Conservation (phyloP, 345 rosid species). For the Nasturtium officinale region DNA sequence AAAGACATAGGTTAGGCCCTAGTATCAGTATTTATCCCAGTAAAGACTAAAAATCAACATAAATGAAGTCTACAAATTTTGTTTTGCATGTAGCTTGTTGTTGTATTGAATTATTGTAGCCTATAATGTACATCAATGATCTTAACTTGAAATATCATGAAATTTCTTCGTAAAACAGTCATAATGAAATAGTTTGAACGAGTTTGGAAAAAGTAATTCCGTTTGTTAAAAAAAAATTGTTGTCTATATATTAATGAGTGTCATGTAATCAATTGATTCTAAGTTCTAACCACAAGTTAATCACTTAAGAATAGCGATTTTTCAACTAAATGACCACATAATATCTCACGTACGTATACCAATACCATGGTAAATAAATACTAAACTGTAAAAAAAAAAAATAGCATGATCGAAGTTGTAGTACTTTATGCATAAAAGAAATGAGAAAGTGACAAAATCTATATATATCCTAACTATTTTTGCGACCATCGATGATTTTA, state of each 20-base stretch:
- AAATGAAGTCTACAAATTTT: background rate
- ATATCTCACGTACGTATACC: background rate
- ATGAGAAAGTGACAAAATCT: background rate
- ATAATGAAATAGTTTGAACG: background rate
- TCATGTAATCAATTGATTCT: too few relatives aligned
- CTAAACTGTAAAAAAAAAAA: too few relatives aligned
- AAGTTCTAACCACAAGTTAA: constrained; percentile 37
- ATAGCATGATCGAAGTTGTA: background rate
- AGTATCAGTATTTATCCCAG: background rate
- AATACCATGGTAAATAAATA: background rate
- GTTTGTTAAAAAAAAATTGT: background rate
- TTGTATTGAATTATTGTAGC: background rate
- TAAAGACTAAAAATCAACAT: background rate
- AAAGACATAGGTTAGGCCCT: background rate
- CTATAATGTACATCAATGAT: background rate
- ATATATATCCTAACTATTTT: background rate
- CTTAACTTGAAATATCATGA: background rate
- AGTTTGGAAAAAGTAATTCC: background rate
- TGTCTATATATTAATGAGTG: too few relatives aligned
- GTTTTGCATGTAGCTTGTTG: background rate
- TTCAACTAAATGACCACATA: constrained; percentile 1
- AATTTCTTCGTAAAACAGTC: background rate
- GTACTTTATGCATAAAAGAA: background rate
- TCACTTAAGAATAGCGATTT: constrained; percentile 19
- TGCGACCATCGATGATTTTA: constrained; percentile 10